Evolutionary conservation across 352 stramenopile species (phyloP).

Genomic region (Globisporangium acanthophoron): DNA sequence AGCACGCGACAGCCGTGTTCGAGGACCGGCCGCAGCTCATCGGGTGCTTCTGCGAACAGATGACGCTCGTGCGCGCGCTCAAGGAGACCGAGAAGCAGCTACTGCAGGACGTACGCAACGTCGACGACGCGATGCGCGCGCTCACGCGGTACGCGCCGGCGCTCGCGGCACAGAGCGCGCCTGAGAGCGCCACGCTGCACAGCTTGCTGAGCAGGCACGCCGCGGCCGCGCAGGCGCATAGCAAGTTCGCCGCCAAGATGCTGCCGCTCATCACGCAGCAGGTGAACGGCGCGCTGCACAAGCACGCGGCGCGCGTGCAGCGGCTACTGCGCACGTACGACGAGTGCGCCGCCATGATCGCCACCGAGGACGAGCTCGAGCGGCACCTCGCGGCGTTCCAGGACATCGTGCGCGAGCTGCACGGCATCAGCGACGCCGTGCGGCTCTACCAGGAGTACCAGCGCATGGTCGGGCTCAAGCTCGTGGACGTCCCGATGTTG

Average conservation of each 20-base stretch:
- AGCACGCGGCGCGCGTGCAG: slow-evolving; percentile 45
- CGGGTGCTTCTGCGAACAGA: slow-evolving; percentile 66
- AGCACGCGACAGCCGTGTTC: slow-evolving; percentile 37
- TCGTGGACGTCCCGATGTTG: slow-evolving; percentile 47
- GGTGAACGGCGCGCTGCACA: slow-evolving; percentile 48
- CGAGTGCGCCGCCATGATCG: slow-evolving; percentile 29
- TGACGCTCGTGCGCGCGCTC: slow-evolving; percentile 47
- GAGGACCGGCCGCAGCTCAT: slow-evolving; percentile 70
- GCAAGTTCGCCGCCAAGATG: slow-evolving; percentile 63
- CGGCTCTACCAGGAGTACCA: slow-evolving; percentile 69
- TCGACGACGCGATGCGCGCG: slow-evolving; percentile 54
- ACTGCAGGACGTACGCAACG: slow-evolving; percentile 61
- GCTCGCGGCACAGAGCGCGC: slow-evolving; percentile 18
- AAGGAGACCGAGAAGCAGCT: slow-evolving; percentile 53
- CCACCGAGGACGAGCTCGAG: slow-evolving; percentile 56
- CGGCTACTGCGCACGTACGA: slow-evolving; percentile 47
- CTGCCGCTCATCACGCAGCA: slow-evolving; percentile 66
- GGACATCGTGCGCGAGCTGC: slow-evolving; percentile 42
- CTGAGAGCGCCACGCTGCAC: slow-evolving; percentile 49
- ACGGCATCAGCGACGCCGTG: slow-evolving; percentile 41
- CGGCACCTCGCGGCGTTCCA: slow-evolving; percentile 42
- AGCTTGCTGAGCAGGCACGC: slow-evolving; percentile 42
- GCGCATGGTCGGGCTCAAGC: slow-evolving; percentile 58
- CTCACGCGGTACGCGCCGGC: slow-evolving; percentile 38
- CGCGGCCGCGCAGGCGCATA: slow-evolving; percentile 35